These are phyloP conservation scores for Tulasnella sp. DNA, from an alignment of 768 basidiomycete species.

Conservation along the genomic window DNA sequence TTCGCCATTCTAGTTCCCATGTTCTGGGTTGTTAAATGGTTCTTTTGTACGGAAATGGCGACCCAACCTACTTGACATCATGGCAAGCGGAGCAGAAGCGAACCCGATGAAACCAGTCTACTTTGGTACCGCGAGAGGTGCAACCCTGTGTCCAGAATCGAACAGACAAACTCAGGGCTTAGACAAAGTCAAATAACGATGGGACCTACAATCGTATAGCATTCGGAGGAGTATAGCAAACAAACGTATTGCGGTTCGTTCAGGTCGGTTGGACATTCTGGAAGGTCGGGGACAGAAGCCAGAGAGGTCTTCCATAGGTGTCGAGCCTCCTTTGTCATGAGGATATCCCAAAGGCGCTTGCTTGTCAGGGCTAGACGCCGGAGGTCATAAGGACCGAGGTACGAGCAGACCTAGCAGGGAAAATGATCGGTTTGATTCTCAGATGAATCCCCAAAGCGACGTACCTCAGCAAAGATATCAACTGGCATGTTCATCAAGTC, in stretches of 20 bases:
- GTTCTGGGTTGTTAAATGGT: not conserved
- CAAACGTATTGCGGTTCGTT: slow-evolving; percentile 34
- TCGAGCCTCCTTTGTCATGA: not conserved
- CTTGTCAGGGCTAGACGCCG: slow-evolving; percentile 23
- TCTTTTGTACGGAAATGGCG: not conserved
- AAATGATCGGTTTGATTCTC: not conserved
- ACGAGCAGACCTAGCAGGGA: slow-evolving; percentile 22
- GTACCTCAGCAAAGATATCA: slow-evolving; percentile 36
- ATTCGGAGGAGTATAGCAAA: slow-evolving; percentile 28
- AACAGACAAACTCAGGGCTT: not conserved
- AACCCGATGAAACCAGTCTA: not conserved
- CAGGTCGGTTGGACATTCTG: slow-evolving; percentile 32
- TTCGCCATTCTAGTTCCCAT: not conserved
- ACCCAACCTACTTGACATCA: slow-evolving; percentile 8
- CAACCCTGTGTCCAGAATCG: not conserved
- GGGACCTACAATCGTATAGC: slow-evolving; percentile 8
- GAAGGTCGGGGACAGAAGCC: slow-evolving; percentile 10
- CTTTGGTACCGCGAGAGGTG: not conserved
- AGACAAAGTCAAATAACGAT: not conserved
- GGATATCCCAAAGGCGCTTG: slow-evolving; percentile 27
- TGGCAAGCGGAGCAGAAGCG: slow-evolving; percentile 18
- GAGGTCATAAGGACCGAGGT: slow-evolving; percentile 31
- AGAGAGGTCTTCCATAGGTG: slow-evolving; percentile 29
- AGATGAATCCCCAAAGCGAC: too few relatives aligned
- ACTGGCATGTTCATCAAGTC: slow-evolving; percentile 37